These are phyloP conservation scores for Candida dendrica DNA, from an alignment of 805 yeast genomes.

Conservation along the genomic window DNA sequence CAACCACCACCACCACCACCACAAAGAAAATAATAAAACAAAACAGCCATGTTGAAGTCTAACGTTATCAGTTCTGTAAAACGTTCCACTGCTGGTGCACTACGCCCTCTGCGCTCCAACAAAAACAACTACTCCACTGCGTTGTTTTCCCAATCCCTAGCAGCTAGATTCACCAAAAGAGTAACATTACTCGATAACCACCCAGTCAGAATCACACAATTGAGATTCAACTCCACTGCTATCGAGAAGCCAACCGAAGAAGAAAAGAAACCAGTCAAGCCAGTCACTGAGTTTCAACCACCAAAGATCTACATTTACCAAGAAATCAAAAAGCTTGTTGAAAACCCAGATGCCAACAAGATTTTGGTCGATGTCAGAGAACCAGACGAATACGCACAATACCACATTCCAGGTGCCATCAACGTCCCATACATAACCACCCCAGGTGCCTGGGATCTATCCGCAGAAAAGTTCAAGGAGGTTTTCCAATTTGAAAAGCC, in stretches of 20 bases:
- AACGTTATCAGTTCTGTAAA: not conserved
- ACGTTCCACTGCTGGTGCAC: not conserved
- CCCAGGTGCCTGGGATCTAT: slow-evolving; percentile 85
- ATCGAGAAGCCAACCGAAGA: slow-evolving; percentile 3
- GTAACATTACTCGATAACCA: not conserved
- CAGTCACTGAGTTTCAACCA: not conserved
- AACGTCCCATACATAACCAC: slow-evolving; percentile 86
- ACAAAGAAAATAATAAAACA: not conserved
- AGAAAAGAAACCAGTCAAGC: slow-evolving; percentile 5
- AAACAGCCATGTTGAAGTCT: not conserved
- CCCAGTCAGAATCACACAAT: not conserved
- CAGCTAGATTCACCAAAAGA: not conserved
- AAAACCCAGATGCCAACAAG: slow-evolving; percentile 37
- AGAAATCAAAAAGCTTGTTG: slow-evolving; percentile 39
- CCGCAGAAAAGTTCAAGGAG: slow-evolving; percentile 72
- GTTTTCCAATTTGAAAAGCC: slow-evolving; percentile 84
- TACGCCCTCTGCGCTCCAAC: not conserved
- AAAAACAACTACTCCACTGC: not conserved
- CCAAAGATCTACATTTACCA: slow-evolving; percentile 49
- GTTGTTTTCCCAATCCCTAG: not conserved
- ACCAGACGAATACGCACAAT: slow-evolving; percentile 65
- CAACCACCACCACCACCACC: not conserved
- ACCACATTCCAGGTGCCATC: slow-evolving; percentile 77
- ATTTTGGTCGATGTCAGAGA: slow-evolving; percentile 88
- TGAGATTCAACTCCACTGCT: not conserved